Base-by-base conservation (phyloP, 257 asterid species). In the Gynochthodes officinalis region DNA sequence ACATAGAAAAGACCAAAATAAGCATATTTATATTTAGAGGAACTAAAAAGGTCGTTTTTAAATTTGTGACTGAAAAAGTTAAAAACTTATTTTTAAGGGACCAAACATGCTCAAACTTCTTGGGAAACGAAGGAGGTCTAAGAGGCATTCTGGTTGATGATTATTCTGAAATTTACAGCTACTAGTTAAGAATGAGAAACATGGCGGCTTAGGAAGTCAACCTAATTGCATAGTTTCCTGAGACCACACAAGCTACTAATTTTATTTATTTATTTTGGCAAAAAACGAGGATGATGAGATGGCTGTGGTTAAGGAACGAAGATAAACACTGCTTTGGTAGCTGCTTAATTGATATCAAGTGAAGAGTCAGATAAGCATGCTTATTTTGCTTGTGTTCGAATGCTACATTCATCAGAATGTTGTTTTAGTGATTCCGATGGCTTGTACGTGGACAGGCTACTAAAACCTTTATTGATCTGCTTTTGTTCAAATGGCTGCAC, bases 91-190 rank as follows among this genome's bases (percentile, higher is more conserved):
- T n/a, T n/a, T n/a, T n/a, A n/a, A n/a, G n/a, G n/a, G n/a, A n/a
- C n/a, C n/a, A n/a, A 91, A 85, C 83, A 94, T 94, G 99, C 84
- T 91, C 57, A 94, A 94, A 72, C 93, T 94, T 78, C 96, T 91
- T 21, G 89, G 92, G 49, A 86, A 78, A 75, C 84, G 89, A 53
- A 79, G 96, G 78, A 82, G 83, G 81, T 89, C 97, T 32, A 91
- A 88, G 81, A 80, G 90, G 33, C 85, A 79, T 39, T 48, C 37
- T 39, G 33, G 37, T 39, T 48, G 70, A 37, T 46, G 42, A 1
- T 18, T 23, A 49, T 70, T 37, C 62, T 1, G 46, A 21, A 23
- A 46, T 32, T 27, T 27, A 23, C 4, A 43, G 32, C 15, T 65
- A 58, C 42, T 14, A 19, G 35, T 46, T 18, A 48, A 30, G 58